Base-by-base conservation (phyloP, 1,139 yeast genomes). In the Lodderomyces elongisporus region DNA sequence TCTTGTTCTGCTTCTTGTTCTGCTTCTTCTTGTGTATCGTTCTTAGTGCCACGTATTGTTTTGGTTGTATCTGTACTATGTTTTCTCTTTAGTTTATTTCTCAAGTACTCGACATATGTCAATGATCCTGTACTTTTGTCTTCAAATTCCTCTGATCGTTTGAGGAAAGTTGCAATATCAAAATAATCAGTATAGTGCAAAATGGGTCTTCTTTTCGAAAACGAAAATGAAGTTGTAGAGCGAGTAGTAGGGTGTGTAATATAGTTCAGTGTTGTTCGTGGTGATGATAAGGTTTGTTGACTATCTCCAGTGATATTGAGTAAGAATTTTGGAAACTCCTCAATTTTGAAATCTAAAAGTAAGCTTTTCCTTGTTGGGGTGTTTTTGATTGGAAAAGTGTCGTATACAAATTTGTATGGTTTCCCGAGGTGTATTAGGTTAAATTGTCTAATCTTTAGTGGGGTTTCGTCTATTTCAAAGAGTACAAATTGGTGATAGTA, bases 341-440 rank as follows among this genome's bases (percentile, higher is more conserved):
- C 25, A 15, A 42, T 28, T 27, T 40, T 40, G n/a, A 43, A 27
- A n/a, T 38, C 35, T 1, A 14, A 5, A 3, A 35, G 9, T 23
- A 43, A 27, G 6, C 4, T 13, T 6, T 22, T 25, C 15, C 30
- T 35, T 12, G 15, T 18, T 14, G 33, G 25, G 4, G 13, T 26
- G 4, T 12, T 17, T 12, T 14, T 17, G 4, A 7, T 17, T 8
- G 10, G 14, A 7, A 13, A 16, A 16, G 17, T 31, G 14, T 26
- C 17, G 28, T 17, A 31, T 14, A 20, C 15, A 26, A 44, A 43
- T 10, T 29, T 31, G 27, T 29, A 38, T n/a, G 31, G 33, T 31
- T 42, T 43, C 5, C 48, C 48, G 25, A 44, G 29, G 27, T 44
- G 47, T 8, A 43, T 39, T 18, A 44, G 23, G 10, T 29, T 37